Conservation (phyloP, 1,284 basidiomycete species). For the Puccinia triticina region DNA sequence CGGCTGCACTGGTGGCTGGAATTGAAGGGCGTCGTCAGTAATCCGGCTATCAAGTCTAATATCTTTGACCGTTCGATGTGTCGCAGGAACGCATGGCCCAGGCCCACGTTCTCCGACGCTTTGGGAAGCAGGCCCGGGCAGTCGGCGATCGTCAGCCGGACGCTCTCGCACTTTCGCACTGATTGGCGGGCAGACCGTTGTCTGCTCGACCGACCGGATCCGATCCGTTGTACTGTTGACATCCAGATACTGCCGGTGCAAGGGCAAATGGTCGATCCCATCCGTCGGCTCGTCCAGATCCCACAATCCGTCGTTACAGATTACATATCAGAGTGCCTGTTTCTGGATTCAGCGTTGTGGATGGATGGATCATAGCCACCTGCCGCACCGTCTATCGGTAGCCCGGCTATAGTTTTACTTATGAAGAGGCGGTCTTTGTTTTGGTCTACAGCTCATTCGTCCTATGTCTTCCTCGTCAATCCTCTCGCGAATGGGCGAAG, state of each 20-base stretch:
- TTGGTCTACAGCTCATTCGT: no score
- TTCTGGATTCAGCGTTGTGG: constrained; percentile 93
- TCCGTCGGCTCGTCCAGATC: constrained; percentile 54
- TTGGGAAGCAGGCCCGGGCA: constrained; percentile 87
- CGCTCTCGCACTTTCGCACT: constrained; percentile 65
- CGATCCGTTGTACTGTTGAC: constrained; percentile 65
- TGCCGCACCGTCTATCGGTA: no score
- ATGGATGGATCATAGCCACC: no score
- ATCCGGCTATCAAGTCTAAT: constrained; percentile 75
- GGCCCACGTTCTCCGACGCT: constrained; percentile 83
- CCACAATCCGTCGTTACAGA: constrained; percentile 78
- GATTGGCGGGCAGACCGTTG: constrained; percentile 43
- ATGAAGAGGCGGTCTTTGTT: no score
- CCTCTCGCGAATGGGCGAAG: no score
- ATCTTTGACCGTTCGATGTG: constrained; percentile 89
- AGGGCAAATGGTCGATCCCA: constrained; percentile 52
- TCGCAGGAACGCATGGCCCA: constrained; percentile 90
- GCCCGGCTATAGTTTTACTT: no score
- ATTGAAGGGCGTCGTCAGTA: no score
- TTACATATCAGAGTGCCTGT: constrained; percentile 83
- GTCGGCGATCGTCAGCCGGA: constrained; percentile 93
- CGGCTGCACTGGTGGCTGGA: no score
- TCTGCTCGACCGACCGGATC: constrained; percentile 18
- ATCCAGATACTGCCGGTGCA: constrained; percentile 52
- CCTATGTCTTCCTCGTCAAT: no score